Conservation (phyloP, 2,329 filamentous ascomycete species). For the Aspergillus ruber region DNA sequence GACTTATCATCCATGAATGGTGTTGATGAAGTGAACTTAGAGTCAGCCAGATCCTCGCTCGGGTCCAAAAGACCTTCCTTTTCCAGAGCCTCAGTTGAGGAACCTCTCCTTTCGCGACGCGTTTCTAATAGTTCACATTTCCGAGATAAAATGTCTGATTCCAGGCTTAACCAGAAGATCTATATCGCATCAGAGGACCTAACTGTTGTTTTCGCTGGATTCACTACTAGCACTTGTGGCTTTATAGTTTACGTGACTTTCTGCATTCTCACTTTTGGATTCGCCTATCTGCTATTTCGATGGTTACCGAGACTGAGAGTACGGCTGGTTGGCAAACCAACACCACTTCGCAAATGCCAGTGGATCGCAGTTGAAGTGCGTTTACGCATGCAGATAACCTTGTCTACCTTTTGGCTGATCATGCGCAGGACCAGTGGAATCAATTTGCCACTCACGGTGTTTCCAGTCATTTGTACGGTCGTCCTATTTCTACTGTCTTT, state of each 20-base stretch:
- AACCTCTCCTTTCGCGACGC: slow-evolving; percentile 62
- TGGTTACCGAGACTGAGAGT: slow-evolving; percentile 90
- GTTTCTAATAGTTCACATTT: slow-evolving; percentile 64
- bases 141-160: slow-evolving; percentile 55
- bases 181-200: slow-evolving; percentile 91
- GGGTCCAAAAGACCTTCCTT: slow-evolving; percentile 30
- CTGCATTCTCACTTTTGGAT: slow-evolving; percentile 65
- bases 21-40: slow-evolving; percentile 31
- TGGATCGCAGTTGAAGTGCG: slow-evolving; percentile 87
- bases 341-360: slow-evolving; percentile 65
- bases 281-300: slow-evolving; percentile 76
- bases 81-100: slow-evolving; percentile 42
- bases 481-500: slow-evolving; percentile 58
- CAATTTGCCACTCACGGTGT: slow-evolving; percentile 77
- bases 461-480: slow-evolving; percentile 51
- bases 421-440: slow-evolving; percentile 77
- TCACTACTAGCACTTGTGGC: slow-evolving; percentile 68
- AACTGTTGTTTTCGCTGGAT: slow-evolving; percentile 88
- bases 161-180: slow-evolving; percentile 76
- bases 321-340: slow-evolving; percentile 62
- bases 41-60: slow-evolving; percentile 26
- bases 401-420: slow-evolving; percentile 17
- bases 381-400: slow-evolving; percentile 3
- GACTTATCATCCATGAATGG: slow-evolving; percentile 35
- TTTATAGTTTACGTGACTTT: slow-evolving; percentile 62